Conservation (phyloP, 495 filamentous ascomycete genomes). For the Penicillium goetzii region DNA sequence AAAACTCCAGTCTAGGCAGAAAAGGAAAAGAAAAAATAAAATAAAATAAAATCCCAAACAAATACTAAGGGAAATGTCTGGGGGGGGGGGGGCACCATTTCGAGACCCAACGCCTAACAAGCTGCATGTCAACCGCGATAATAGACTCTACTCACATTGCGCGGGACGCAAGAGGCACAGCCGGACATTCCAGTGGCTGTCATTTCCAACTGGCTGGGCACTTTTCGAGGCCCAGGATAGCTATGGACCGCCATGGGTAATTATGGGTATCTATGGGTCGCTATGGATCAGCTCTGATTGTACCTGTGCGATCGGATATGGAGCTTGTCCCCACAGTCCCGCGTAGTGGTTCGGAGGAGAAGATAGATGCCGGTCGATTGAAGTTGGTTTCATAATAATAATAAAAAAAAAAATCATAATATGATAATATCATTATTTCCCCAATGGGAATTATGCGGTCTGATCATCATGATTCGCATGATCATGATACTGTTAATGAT, state of each 20-base stretch:
- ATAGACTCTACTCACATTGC: slow-evolving; percentile 35
- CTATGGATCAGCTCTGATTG: neutral
- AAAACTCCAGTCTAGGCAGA: neutral
- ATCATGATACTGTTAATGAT: slow-evolving; percentile 2
- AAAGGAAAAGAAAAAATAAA: slow-evolving; percentile 25
- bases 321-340: neutral
- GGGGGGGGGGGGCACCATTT: neutral
- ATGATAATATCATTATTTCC: no score
- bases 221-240: neutral
- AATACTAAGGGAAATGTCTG: slow-evolving; percentile 2
- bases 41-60: slow-evolving; percentile 14
- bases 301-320: slow-evolving; percentile 5
- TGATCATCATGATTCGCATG: slow-evolving; percentile 10
- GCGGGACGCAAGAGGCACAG: slow-evolving; percentile 26
- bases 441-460: slow-evolving; percentile 2
- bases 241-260: neutral
- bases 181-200: slow-evolving; percentile 24
- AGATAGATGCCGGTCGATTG: neutral
- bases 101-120: neutral
- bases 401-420: no score
- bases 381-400: neutral
- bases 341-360: neutral
- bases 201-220: neutral
- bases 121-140: slow-evolving; percentile 23
- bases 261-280: neutral